phyloP scores from a whole-genome alignment of 2,329 filamentous ascomycete genomes.

The Monosporascus sp. region DNA sequence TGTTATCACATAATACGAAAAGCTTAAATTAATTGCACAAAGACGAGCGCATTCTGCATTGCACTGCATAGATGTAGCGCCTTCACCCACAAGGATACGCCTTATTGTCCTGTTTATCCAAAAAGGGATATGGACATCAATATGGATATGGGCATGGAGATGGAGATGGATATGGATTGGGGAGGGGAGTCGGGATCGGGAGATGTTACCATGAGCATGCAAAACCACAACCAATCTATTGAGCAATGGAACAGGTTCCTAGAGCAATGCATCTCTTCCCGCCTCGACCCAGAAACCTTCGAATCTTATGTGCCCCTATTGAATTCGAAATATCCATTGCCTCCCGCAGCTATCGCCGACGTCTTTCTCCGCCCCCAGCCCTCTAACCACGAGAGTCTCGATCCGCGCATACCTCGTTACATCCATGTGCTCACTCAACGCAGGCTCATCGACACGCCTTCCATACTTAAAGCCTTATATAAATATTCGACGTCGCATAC shows the following conservation, averaged over 20 bases:
- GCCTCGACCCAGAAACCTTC: constrained; percentile 51
- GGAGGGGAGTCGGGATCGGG: constrained; percentile 3
- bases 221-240: constrained; percentile 18
- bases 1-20: not conserved
- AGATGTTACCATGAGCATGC: not conserved
- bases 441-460: constrained; percentile 48
- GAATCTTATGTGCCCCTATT: constrained; percentile 45
- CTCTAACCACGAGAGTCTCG: constrained; percentile 44
- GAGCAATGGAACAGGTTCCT: constrained; percentile 49
- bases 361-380: constrained; percentile 53
- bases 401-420: constrained; percentile 57
- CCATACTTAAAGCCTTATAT: constrained; percentile 51
- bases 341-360: constrained; percentile 48
- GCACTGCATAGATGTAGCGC: not conserved
- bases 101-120: not conserved
- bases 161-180: constrained; percentile 13
- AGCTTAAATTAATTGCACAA: not conserved
- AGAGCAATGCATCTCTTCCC: constrained; percentile 41
- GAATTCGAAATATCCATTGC: constrained; percentile 46
- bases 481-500: constrained; percentile 51
- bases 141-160: constrained; percentile 11
- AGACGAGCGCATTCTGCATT: too few species aligned
- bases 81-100: not conserved
- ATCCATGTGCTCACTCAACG: constrained; percentile 50
- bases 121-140: not conserved